Percentiles rank a stretch among this genome's conserved stretches.
Evolutionary conservation across 768 basidiomycete species (phyloP).

Genomic region (Pluteus cervinus): DNA sequence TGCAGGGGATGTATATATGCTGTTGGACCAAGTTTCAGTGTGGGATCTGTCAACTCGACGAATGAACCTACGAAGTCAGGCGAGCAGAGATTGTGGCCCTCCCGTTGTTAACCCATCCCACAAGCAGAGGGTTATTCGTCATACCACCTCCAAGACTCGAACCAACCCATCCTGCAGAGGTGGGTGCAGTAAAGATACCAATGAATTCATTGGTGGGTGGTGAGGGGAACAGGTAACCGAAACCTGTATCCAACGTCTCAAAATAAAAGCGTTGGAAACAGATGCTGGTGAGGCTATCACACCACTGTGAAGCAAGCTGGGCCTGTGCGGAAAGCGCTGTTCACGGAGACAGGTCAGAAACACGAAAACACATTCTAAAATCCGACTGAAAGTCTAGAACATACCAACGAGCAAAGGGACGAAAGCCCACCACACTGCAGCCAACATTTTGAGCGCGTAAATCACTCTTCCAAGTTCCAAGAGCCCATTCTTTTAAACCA

Average conservation of each 20-base stretch:
- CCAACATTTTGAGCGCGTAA: too few relatives aligned
- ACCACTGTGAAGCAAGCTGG: conserved; percentile 7
- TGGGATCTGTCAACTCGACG: too few relatives aligned
- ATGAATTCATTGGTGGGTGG: conserved; percentile 8
- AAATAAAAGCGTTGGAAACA: conserved; percentile 6
- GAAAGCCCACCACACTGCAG: too few relatives aligned
- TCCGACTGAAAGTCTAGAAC: too few relatives aligned
- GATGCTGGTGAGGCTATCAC: conserved; percentile 5
- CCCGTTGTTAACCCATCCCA: conserved; percentile 8
- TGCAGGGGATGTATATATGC: too few relatives aligned
- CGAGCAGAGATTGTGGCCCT: conserved; percentile 7
- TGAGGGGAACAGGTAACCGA: conserved; percentile 9
- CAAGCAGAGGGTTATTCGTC: conserved; percentile 7
- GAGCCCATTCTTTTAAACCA: too few relatives aligned
- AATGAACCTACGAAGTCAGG: conserved; percentile 2
- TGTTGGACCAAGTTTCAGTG: too few relatives aligned
- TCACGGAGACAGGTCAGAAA: too few relatives aligned
- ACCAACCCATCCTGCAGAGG: conserved; percentile 6
- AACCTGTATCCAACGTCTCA: conserved; percentile 1
- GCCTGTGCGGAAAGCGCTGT: too few relatives aligned
- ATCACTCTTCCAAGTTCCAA: too few relatives aligned
- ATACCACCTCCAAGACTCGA: conserved; percentile 9
- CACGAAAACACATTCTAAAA: too few relatives aligned
- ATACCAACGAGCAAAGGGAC: too few relatives aligned
- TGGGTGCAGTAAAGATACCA: conserved; percentile 8